phyloP scores from a whole-genome alignment of 352 stramenopile genomes.

The Phytophthora citricola region DNA sequence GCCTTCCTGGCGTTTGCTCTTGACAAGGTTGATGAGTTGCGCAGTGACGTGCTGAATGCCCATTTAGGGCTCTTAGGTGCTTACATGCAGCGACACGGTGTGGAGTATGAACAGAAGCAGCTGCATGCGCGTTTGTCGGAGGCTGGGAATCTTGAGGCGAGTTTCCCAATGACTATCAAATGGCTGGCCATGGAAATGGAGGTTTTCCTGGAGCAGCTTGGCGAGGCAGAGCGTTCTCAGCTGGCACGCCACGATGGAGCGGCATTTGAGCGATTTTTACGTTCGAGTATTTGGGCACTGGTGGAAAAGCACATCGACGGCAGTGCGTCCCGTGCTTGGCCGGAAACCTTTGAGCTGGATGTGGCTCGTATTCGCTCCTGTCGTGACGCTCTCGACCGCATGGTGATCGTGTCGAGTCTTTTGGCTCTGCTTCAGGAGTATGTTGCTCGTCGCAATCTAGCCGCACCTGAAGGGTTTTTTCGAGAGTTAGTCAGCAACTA shows the following conservation, averaged over 20 bases:
- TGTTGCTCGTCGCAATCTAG: conserved; percentile 41
- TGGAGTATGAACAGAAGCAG: conserved; percentile 73
- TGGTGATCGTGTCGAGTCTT: conserved; percentile 63
- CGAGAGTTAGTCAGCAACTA: conserved; percentile 39
- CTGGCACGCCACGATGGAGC: conserved; percentile 39
- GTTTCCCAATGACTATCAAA: conserved; percentile 51
- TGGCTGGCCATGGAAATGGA: conserved; percentile 59
- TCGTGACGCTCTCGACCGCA: conserved; percentile 63
- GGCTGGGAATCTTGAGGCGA: conserved; percentile 19
- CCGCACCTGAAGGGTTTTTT: conserved; percentile 37
- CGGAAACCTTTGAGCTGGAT: conserved; percentile 73
- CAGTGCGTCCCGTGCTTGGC: conserved; percentile 45
- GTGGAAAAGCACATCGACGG: conserved; percentile 64
- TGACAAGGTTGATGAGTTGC: conserved; percentile 73
- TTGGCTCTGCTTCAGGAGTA: conserved; percentile 69
- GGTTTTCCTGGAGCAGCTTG: conserved; percentile 36
- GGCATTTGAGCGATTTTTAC: conserved; percentile 59
- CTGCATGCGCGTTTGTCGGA: conserved; percentile 41
- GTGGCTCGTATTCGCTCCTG: conserved; percentile 56
- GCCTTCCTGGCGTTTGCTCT: conserved; percentile 73
- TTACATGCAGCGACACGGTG: conserved; percentile 67
- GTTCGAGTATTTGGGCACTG: conserved; percentile 51
- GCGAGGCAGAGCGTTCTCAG: conserved; percentile 23
- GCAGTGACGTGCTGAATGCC: conserved; percentile 63
- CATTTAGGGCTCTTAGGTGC: conserved; percentile 59